Base-by-base conservation (phyloP, 2,329 filamentous ascomycete genomes). In the Pestalotiopsis sp. region DNA sequence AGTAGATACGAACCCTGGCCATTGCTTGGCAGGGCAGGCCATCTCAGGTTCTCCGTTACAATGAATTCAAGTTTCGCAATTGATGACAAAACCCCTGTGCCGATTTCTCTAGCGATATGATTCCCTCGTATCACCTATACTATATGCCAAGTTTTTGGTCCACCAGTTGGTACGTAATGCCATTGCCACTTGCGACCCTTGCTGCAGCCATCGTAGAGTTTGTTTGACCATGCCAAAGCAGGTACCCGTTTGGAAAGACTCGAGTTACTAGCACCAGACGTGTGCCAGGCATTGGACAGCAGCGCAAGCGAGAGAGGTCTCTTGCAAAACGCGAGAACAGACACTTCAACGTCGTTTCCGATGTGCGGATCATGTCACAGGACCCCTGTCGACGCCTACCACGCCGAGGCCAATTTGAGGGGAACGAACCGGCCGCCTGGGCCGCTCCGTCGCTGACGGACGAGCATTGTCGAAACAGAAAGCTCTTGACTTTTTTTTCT, bases 361-460 rank as follows among this genome's bases (percentile, higher is more conserved):
- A 75, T 73, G 66, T 75, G 77, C 73, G 74, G 77, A 78, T 78
- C 72, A 72, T 73, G 77, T 79, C 76, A 74, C 77, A 78, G 74
- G 69, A 27, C n/a, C 58, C 70, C 70, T 69, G 69, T 61, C 41
- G 25, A 49, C 36, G 39, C 61, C 27, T 64, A 39, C 61, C 25
- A 41, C 36, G 61, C 61, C 36, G 61, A 39, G 36, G n/a, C 38
- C 20, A 20, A 52, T 52, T 52, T 17, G 17, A 52, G 17, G 45
- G 27, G 31, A 31, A 36, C 38, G 59, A 62, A 62, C 45, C 45
- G 45, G n/a, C 17, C 45, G n/a, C 17, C 45, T 52, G 45, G 45
- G 45, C 45, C 45, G 45, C 45, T 52, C 20, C 20, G 45, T 52
- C 45, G 20, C 45, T 52, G 45, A 20, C n/a, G 45, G 45, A 52